Evolutionary conservation across 768 basidiomycete genomes (phyloP).

Genomic region (Asterophora parasitica): DNA sequence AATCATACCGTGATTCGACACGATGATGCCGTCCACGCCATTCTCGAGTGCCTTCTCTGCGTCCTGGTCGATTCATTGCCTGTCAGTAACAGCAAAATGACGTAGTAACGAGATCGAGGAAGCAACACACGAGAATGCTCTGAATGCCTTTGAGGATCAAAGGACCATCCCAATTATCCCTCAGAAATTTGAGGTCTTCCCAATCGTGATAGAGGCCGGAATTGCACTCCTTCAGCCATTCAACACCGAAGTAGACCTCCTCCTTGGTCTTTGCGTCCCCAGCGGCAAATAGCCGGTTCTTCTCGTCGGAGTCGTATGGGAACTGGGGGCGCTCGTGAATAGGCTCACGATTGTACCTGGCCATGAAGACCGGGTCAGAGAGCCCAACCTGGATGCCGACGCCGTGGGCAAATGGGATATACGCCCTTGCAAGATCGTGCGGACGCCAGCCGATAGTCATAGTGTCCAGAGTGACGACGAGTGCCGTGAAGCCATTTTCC

Average conservation of each 20-base stretch:
- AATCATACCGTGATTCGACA: conserved; percentile 71
- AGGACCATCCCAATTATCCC: conserved; percentile 74
- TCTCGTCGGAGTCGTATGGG: conserved; percentile 52
- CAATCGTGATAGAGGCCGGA: conserved; percentile 62
- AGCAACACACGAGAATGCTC: conserved; percentile 48
- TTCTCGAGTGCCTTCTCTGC: conserved; percentile 63
- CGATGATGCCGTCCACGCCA: conserved; percentile 68
- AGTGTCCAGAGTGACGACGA: conserved; percentile 79
- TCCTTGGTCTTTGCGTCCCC: conserved; percentile 46
- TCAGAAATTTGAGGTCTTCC: conserved; percentile 66
- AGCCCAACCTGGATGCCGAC: conserved; percentile 62
- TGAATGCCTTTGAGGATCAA: conserved; percentile 78
- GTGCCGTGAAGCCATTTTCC: conserved; percentile 57
- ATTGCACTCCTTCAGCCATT: conserved; percentile 60
- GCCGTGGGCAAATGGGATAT: conserved; percentile 64
- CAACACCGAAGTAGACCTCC: conserved; percentile 44
- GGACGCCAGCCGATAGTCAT: conserved; percentile 73
- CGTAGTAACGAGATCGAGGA: neutral
- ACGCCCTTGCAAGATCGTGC: conserved; percentile 61
- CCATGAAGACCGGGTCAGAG: conserved; percentile 80
- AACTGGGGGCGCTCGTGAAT: conserved; percentile 40
- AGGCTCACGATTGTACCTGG: conserved; percentile 42
- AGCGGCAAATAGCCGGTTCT: conserved; percentile 34
- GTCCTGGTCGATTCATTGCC: conserved; percentile 33
- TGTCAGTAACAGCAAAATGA: neutral